phyloP scores from a whole-genome alignment of 2,329 filamentous ascomycete species.

The Cercospora janseana region DNA sequence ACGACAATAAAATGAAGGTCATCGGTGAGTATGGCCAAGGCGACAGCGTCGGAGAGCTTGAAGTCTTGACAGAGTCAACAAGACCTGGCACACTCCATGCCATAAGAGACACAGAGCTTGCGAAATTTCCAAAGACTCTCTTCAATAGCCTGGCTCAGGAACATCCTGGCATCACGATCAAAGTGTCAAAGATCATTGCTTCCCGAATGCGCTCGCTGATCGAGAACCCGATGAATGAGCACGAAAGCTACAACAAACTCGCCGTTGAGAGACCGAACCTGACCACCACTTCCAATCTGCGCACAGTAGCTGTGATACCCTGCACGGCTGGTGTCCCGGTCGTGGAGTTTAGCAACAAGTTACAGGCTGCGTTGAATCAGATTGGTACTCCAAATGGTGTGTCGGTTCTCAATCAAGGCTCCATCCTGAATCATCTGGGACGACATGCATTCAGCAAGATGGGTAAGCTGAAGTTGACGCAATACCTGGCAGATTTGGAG shows the following conservation, averaged over 20 bases:
- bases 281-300: conserved; percentile 85
- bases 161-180: conserved; percentile 96
- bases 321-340: conserved; percentile 90
- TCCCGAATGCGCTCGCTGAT: conserved; percentile 88
- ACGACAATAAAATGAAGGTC: conserved; percentile 78
- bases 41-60: conserved; percentile 93
- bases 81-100: conserved; percentile 91
- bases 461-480: conserved; percentile 91
- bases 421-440: conserved; percentile 90
- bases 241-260: conserved; percentile 42
- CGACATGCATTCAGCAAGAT: conserved; percentile 96
- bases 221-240: conserved; percentile 69
- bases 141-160: conserved; percentile 98
- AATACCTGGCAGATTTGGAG: conserved; percentile 93
- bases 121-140: conserved; percentile 90
- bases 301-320: conserved; percentile 88
- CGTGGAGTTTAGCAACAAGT: conserved; percentile 85
- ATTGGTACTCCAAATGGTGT: conserved; percentile 87
- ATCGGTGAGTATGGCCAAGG: conserved; percentile 93
- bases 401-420: conserved; percentile 86
- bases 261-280: conserved; percentile 59
- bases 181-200: conserved; percentile 97
- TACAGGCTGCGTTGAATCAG: conserved; percentile 84
- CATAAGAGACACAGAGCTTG: conserved; percentile 92
- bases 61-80: conserved; percentile 90